Evolutionary conservation across 768 basidiomycete genomes (phyloP).

Genomic region (Boletus fagicola): DNA sequence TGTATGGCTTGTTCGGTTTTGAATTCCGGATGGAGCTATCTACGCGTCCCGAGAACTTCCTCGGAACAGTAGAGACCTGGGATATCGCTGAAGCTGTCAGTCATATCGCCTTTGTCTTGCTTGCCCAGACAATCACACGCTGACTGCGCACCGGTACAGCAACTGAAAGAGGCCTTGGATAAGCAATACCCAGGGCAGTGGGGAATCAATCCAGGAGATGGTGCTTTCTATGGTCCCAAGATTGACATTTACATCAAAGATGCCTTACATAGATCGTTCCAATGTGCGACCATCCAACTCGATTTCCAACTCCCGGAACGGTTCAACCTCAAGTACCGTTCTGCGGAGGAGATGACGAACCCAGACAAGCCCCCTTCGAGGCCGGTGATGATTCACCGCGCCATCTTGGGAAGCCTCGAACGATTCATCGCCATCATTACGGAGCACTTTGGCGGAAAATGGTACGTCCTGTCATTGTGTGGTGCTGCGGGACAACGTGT

Average conservation of each 20-base stretch:
- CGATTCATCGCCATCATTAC: constrained; percentile 96
- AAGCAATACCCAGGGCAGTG: constrained; percentile 85
- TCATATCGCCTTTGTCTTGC: neutral
- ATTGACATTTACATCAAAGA: constrained; percentile 97
- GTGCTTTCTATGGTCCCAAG: constrained; percentile 99
- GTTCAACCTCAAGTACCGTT: constrained; percentile 91
- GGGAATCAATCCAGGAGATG: constrained; percentile 93
- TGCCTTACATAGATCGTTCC: constrained; percentile 89
- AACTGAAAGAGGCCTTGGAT: constrained; percentile 82
- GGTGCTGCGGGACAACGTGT: neutral
- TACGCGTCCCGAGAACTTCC: constrained; percentile 91
- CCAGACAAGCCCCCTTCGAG: constrained; percentile 56
- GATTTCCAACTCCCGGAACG: constrained; percentile 98
- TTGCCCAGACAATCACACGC: neutral
- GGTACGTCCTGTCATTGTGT: constrained; percentile 46
- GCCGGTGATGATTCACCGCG: constrained; percentile 98
- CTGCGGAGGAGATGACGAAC: constrained; percentile 57
- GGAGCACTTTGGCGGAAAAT: constrained; percentile 97
- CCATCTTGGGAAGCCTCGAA: constrained; percentile 91
- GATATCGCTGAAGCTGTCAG: constrained; percentile 78
- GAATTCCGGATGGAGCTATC: constrained; percentile 92
- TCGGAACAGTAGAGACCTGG: constrained; percentile 91
- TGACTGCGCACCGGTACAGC: constrained; percentile 43
- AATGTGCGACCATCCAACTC: constrained; percentile 98
- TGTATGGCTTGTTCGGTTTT: constrained; percentile 94